Conservation (phyloP, 2,329 filamentous ascomycete genomes). For the Diaporthe sp. region DNA sequence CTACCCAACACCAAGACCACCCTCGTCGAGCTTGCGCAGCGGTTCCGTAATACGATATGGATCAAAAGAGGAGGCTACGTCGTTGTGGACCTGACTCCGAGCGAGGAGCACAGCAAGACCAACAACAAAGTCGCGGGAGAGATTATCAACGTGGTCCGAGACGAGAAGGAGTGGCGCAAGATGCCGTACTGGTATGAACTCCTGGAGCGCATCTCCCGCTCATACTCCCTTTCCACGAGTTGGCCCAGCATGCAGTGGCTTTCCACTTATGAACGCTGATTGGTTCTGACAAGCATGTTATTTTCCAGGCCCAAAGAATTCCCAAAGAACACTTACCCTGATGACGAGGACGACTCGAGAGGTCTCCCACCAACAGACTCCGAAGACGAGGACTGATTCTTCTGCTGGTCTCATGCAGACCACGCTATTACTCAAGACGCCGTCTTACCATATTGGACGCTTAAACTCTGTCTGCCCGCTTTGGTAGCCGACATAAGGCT, state of each 20-base stretch:
- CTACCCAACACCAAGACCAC: conserved; percentile 76
- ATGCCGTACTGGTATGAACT: conserved; percentile 81
- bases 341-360: conserved; percentile 84
- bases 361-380: conserved; percentile 88
- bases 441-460: conserved; percentile 4
- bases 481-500: conserved; percentile 36
- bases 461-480: conserved; percentile 36
- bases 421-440: background rate
- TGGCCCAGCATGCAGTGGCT: background rate
- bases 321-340: conserved; percentile 71
- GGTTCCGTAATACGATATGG: conserved; percentile 94
- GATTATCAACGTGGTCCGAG: conserved; percentile 92
- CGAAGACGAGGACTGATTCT: conserved; percentile 71
- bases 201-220: background rate
- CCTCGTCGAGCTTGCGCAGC: conserved; percentile 84
- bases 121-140: conserved; percentile 84
- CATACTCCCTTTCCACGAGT: background rate
- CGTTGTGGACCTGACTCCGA: conserved; percentile 77
- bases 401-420: background rate
- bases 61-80: conserved; percentile 92
- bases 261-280: background rate
- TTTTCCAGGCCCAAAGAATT: conserved; percentile 82
- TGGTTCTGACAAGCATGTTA: conserved; percentile 21
- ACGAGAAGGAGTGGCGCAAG: conserved; percentile 94
- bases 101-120: conserved; percentile 71